Percentiles rank a stretch among this genome's conserved stretches.
Conservation (phyloP, 2,329 filamentous ascomycete genomes). For the Tolypocladium capitatum region DNA sequence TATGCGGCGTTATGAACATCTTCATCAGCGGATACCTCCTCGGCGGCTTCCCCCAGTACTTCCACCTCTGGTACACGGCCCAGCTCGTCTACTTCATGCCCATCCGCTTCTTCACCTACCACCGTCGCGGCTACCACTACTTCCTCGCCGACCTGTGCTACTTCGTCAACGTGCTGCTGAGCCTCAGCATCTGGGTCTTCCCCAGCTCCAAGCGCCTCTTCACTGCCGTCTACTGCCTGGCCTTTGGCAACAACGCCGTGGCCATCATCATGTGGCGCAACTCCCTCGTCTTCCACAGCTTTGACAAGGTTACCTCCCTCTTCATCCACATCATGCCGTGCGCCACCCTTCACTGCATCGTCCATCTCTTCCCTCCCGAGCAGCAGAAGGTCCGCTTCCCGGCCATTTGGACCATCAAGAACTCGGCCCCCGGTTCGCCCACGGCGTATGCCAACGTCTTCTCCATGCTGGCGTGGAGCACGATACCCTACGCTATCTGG, state of each 20-base stretch:
- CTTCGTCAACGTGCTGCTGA: conserved; percentile 81
- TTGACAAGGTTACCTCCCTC: conserved; percentile 96
- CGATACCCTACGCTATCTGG: conserved; percentile 85
- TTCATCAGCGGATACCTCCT: conserved; percentile 93
- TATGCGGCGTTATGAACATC: conserved; percentile 91
- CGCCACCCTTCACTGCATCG: conserved; percentile 80
- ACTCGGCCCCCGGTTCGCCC: conserved; percentile 51
- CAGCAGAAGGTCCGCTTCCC: conserved; percentile 62
- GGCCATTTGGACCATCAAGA: conserved; percentile 71
- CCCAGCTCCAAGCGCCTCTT: conserved; percentile 83
- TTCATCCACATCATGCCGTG: conserved; percentile 99
- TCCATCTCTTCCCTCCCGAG: conserved; percentile 61
- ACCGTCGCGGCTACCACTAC: conserved; percentile 86
- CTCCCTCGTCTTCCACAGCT: conserved; percentile 92
- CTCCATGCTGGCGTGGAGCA: conserved; percentile 90
- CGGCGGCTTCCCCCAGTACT: conserved; percentile 70
- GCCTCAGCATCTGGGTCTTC: conserved; percentile 80
- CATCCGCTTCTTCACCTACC: conserved; percentile 83
- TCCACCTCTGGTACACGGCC: conserved; percentile 83
- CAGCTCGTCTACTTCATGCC: conserved; percentile 96
- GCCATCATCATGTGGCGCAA: conserved; percentile 99
- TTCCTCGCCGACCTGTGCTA: conserved; percentile 96
- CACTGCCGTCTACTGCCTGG: conserved; percentile 81
- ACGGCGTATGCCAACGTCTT: conserved; percentile 64
- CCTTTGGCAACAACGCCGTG: conserved; percentile 91